These are phyloP conservation scores for Pythium biforme DNA, from an alignment of 352 stramenopile genomes.

Conservation along the genomic window DNA sequence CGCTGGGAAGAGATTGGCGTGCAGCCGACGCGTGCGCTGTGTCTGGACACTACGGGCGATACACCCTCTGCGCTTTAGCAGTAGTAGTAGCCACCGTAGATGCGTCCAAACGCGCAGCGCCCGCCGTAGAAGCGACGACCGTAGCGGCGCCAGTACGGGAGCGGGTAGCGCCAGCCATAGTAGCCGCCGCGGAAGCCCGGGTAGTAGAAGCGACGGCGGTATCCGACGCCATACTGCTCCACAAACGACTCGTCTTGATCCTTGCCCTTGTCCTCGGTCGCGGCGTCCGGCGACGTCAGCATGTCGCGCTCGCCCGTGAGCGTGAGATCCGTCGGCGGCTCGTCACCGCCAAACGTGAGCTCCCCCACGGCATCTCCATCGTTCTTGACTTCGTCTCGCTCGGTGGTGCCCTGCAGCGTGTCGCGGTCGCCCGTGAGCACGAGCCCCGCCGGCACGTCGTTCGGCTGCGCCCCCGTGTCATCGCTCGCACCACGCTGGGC, in stretches of 20 bases:
- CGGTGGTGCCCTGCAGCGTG: constrained; percentile 9
- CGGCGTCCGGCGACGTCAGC: constrained; percentile 11
- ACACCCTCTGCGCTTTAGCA: constrained; percentile 24
- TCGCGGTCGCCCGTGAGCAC: constrained; percentile 4
- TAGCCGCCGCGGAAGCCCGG: constrained; percentile 29
- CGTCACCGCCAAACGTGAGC: neutral
- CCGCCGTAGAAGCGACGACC: constrained; percentile 31
- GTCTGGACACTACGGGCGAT: too few relatives aligned
- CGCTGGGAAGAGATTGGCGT: too few relatives aligned
- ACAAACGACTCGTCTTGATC: neutral
- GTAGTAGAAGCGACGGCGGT: constrained; percentile 34
- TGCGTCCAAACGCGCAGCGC: constrained; percentile 32
- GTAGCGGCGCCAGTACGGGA: constrained; percentile 42
- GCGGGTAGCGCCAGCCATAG: constrained; percentile 43
- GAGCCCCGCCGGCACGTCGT: neutral
- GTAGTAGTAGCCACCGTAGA: constrained; percentile 42
- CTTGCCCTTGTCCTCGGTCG: neutral
- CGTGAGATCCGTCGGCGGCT: constrained; percentile 6
- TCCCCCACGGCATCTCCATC: neutral
- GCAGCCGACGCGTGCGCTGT: too few relatives aligned
- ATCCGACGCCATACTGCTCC: constrained; percentile 10
- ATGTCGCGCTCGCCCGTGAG: constrained; percentile 18
- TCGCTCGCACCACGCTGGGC: too few relatives aligned
- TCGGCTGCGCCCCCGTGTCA: neutral
- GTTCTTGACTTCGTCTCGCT: neutral